Evolutionary conservation across 148 eudicot species (phyloP).

Genomic region (Cornus kousa): DNA sequence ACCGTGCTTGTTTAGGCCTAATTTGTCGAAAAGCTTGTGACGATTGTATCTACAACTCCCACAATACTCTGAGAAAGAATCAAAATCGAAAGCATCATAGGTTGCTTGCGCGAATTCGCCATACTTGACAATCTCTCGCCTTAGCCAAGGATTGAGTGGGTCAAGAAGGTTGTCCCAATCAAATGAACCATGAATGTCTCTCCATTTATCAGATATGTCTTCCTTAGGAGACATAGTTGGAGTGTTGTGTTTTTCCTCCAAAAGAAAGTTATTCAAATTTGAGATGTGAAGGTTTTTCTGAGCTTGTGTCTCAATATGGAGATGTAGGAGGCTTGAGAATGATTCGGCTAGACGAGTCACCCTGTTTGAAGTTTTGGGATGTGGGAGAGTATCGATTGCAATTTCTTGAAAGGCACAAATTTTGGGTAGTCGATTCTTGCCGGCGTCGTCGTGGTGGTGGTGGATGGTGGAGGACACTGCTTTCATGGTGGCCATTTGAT

Average conservation of each 20-base stretch:
- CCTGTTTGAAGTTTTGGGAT: not conserved
- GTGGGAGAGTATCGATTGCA: not conserved
- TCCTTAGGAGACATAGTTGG: slow-evolving; percentile 60
- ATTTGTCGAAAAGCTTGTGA: slow-evolving; percentile 38
- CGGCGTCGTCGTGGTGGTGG: not conserved
- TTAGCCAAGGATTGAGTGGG: slow-evolving; percentile 51
- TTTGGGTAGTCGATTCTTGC: not conserved
- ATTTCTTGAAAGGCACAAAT: slow-evolving; percentile 7
- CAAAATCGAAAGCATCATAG: slow-evolving; percentile 72
- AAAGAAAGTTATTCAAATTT: slow-evolving; percentile 8
- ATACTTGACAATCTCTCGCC: slow-evolving; percentile 63
- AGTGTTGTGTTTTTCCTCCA: slow-evolving; percentile 38
- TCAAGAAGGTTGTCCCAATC: slow-evolving; percentile 51
- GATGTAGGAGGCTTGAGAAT: slow-evolving; percentile 27
- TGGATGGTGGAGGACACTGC: slow-evolving; percentile 8
- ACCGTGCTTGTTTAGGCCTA: slow-evolving; percentile 41
- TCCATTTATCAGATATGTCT: slow-evolving; percentile 42
- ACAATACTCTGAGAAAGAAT: slow-evolving; percentile 53
- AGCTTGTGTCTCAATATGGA: slow-evolving; percentile 19
- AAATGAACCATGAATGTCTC: slow-evolving; percentile 42
- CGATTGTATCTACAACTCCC: slow-evolving; percentile 62
- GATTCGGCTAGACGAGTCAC: slow-evolving; percentile 23
- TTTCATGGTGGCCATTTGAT: slow-evolving; percentile 3
- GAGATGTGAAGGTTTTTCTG: slow-evolving; percentile 19
- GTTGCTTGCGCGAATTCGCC: slow-evolving; percentile 83